phyloP scores from a whole-genome alignment of 2,329 filamentous ascomycete genomes.

The Bretziella fagacearum region DNA sequence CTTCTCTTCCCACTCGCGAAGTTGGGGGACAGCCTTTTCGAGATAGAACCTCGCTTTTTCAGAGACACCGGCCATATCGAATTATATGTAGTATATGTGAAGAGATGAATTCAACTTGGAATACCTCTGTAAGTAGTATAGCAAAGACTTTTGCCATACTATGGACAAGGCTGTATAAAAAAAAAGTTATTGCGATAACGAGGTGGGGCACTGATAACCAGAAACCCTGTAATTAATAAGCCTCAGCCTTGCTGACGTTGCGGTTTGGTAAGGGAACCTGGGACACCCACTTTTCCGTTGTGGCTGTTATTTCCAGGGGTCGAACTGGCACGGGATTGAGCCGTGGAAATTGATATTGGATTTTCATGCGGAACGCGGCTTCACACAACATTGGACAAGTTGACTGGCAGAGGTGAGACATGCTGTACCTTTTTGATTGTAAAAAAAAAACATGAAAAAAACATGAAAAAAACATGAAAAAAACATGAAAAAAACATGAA shows the following conservation, averaged over 20 bases:
- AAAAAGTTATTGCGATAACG: conserved; percentile 12
- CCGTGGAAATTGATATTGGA: background rate
- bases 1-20: conserved; percentile 83
- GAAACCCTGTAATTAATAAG: background rate
- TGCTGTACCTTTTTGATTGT: too few relatives aligned
- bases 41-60: conserved; percentile 94
- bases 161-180: conserved; percentile 16
- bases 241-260: conserved; percentile 15
- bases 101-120: too few relatives aligned
- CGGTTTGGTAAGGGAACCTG: too few relatives aligned
- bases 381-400: too few relatives aligned
- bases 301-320: background rate
- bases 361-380: background rate
- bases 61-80: conserved; percentile 58
- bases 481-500: too few relatives aligned
- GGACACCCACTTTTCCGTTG: background rate
- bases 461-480: too few relatives aligned
- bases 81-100: too few relatives aligned
- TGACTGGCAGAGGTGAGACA: too few relatives aligned
- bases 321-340: background rate
- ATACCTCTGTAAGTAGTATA: background rate
- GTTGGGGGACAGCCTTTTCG: conserved; percentile 78
- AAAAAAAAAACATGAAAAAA: too few relatives aligned
- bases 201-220: conserved; percentile 10
- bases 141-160: background rate